Evolutionary conservation across 2,329 filamentous ascomycete species (phyloP).

Genomic region (Curvularia sp.): DNA sequence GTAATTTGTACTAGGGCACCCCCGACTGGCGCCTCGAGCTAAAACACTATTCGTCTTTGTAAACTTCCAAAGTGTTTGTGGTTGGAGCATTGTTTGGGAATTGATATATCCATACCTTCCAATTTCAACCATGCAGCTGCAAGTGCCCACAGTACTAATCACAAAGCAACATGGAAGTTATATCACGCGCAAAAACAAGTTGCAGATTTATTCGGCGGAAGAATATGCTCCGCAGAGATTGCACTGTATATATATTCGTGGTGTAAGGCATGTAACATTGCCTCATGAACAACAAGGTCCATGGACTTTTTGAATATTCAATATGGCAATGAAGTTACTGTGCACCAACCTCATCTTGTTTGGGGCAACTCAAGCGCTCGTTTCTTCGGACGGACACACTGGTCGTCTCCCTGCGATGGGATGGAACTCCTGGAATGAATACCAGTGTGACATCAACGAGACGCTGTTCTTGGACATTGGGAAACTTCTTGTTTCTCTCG

Average conservation of each 20-base stretch:
- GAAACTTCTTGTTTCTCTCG: conserved; percentile 25
- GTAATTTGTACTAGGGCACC: conserved; percentile 6
- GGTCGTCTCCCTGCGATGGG: conserved; percentile 31
- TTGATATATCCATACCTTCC: not conserved
- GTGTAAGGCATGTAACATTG: not conserved
- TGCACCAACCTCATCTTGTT: conserved; percentile 4
- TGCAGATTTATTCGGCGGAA: not conserved
- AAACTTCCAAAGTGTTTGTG: not conserved
- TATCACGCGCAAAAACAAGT: conserved; percentile 1
- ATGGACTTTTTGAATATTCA: not conserved
- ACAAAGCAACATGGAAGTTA: not conserved
- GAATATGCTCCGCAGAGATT: not conserved
- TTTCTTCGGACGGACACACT: conserved; percentile 22
- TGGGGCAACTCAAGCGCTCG: conserved; percentile 5
- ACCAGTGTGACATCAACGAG: conserved; percentile 32
- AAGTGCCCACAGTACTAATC: conserved; percentile 1
- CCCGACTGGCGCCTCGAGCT: not conserved
- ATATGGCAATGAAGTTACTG: conserved; percentile 8
- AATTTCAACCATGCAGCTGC: not conserved
- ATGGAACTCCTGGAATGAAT: conserved; percentile 35
- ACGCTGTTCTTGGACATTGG: conserved; percentile 28
- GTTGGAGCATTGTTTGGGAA: not conserved
- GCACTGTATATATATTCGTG: not conserved
- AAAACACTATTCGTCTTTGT: not conserved
- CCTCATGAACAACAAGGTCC: not conserved